Evolutionary conservation across 169 alveolate species (phyloP).

Genomic region (Eimeria brunetti): DNA sequence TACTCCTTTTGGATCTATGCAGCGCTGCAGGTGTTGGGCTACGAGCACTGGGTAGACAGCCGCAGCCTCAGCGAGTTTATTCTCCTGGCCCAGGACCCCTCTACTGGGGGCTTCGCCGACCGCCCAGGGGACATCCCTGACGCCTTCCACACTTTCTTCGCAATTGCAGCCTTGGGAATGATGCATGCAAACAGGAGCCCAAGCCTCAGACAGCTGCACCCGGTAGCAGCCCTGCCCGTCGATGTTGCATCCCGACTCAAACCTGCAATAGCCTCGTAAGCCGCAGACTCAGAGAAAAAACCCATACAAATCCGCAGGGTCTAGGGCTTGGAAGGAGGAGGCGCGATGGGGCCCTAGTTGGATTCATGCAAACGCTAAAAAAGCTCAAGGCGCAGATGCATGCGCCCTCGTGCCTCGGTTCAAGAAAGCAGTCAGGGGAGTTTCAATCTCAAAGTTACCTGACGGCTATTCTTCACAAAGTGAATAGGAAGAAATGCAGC

Average conservation of each 20-base stretch:
- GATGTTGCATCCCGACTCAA: not conserved
- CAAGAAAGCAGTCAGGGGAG: not conserved
- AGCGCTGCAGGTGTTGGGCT: conserved; percentile 88
- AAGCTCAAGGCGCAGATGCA: not conserved
- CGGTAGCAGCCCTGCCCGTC: conserved; percentile 68
- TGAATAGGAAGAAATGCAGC: too few species aligned
- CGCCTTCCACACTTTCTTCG: conserved; percentile 96
- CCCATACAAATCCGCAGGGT: not conserved
- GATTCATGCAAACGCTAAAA: not conserved
- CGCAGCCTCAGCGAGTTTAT: conserved; percentile 68
- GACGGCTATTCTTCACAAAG: too few species aligned
- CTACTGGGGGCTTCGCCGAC: conserved; percentile 80
- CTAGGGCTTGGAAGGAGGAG: too few species aligned
- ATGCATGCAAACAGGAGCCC: conserved; percentile 3
- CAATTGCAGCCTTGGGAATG: conserved; percentile 92
- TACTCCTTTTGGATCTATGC: conserved; percentile 97
- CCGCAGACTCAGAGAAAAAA: too few species aligned
- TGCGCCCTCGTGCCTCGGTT: not conserved
- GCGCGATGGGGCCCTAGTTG: too few species aligned
- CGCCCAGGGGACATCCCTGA: conserved; percentile 89
- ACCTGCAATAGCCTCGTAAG: not conserved
- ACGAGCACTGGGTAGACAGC: conserved; percentile 66
- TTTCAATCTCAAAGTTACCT: too few species aligned
- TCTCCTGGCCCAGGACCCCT: conserved; percentile 75
- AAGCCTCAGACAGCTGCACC: conserved; percentile 64